These are phyloP conservation scores for Opeltia flavorubescens DNA, from an alignment of 495 filamentous ascomycete genomes.

Conservation along the genomic window DNA sequence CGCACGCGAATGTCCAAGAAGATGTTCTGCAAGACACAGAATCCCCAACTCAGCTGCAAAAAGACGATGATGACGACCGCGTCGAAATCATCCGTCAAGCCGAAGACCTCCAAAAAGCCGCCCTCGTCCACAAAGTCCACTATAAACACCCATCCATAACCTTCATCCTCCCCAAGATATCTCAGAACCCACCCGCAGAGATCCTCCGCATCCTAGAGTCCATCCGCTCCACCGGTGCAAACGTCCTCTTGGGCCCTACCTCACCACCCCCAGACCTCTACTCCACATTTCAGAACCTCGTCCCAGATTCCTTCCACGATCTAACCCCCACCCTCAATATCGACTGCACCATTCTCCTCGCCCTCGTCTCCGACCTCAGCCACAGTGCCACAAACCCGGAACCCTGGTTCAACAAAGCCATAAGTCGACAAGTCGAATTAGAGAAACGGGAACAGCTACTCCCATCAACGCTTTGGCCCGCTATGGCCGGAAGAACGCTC, in stretches of 20 bases:
- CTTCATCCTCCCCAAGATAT: constrained; percentile 46
- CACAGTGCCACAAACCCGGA: constrained; percentile 27
- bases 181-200: constrained; percentile 31
- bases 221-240: constrained; percentile 42
- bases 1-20: constrained; percentile 23
- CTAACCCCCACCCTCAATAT: constrained; percentile 52
- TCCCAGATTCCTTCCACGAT: constrained; percentile 36
- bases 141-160: constrained; percentile 45
- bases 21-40: constrained; percentile 17
- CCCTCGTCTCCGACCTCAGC: constrained; percentile 57
- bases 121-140: constrained; percentile 36
- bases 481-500: constrained; percentile 36
- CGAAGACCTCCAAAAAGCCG: constrained; percentile 35
- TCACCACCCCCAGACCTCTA: constrained; percentile 4
- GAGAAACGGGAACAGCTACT: constrained; percentile 48
- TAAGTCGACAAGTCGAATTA: constrained; percentile 49
- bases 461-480: constrained; percentile 47
- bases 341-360: constrained; percentile 61
- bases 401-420: constrained; percentile 39
- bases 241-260: constrained; percentile 23
- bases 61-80: constrained; percentile 22
- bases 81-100: constrained; percentile 43
- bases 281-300: constrained; percentile 27
- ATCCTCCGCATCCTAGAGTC: constrained; percentile 42
- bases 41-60: constrained; percentile 3